Conservation (phyloP, 2,329 filamentous ascomycete genomes). For the Pseudopithomyces chartarum region DNA sequence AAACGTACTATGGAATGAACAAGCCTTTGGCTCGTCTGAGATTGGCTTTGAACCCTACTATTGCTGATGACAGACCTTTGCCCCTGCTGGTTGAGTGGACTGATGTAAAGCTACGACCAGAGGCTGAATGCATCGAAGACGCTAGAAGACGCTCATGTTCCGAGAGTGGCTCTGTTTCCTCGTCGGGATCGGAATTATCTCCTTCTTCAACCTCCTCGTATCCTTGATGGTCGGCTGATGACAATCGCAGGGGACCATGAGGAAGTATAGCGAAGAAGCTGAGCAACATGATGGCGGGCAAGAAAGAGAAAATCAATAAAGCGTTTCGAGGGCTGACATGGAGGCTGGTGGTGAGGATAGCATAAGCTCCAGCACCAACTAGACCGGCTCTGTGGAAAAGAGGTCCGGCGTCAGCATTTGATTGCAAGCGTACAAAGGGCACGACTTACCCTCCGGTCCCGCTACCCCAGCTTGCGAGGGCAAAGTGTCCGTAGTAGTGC, state of each 20-base stretch:
- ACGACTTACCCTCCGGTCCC: conserved; percentile 72
- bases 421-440: neutral
- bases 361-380: conserved; percentile 85
- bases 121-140: conserved; percentile 38
- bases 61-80: conserved; percentile 19
- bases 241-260: conserved; percentile 63
- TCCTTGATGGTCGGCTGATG: conserved; percentile 48
- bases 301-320: conserved; percentile 75
- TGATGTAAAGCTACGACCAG: conserved; percentile 32
- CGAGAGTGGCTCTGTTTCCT: conserved; percentile 14
- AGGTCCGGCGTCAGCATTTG: neutral
- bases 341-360: conserved; percentile 80
- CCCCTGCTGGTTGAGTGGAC: conserved; percentile 10
- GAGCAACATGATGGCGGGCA: conserved; percentile 81
- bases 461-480: conserved; percentile 88
- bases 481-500: conserved; percentile 88
- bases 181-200: conserved; percentile 32
- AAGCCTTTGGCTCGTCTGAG: conserved; percentile 71
- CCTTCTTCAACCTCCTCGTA: conserved; percentile 61
- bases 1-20: conserved; percentile 70
- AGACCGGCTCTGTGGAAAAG: conserved; percentile 65
- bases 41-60: conserved; percentile 51
- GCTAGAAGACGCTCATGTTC: conserved; percentile 45
- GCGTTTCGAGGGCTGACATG: conserved; percentile 75
- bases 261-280: conserved; percentile 87